These are phyloP conservation scores for Trichophyton benhamiae DNA, from an alignment of 2,329 filamentous ascomycete genomes.

Conservation along the genomic window DNA sequence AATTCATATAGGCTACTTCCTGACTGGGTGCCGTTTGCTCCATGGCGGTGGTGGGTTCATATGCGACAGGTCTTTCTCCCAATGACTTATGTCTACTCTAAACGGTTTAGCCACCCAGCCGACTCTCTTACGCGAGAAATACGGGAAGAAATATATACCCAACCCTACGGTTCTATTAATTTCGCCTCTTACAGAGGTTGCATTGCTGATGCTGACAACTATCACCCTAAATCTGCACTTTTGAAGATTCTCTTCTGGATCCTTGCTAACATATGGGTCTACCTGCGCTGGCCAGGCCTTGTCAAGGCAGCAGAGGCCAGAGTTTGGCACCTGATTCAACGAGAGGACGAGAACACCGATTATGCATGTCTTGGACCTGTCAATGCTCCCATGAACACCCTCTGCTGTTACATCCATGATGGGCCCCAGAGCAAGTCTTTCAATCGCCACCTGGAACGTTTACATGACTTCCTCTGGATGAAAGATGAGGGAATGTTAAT, in stretches of 20 bases:
- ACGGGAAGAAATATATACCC: slow-evolving; percentile 67
- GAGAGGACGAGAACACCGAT: slow-evolving; percentile 88
- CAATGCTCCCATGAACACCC: slow-evolving; percentile 78
- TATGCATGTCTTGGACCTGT: slow-evolving; percentile 79
- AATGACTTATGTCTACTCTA: slow-evolving; percentile 84
- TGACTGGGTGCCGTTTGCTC: slow-evolving; percentile 78
- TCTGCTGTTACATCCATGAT: slow-evolving; percentile 73
- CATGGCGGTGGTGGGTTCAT: slow-evolving; percentile 96
- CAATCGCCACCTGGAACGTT: slow-evolving; percentile 62
- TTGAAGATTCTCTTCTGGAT: slow-evolving; percentile 68
- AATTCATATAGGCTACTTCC: slow-evolving; percentile 50
- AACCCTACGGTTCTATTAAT: slow-evolving; percentile 64
- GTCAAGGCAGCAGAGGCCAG: slow-evolving; percentile 64
- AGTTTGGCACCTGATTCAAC: slow-evolving; percentile 69
- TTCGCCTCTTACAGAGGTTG: slow-evolving; percentile 70
- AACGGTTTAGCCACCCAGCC: slow-evolving; percentile 62
- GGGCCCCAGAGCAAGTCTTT: slow-evolving; percentile 63
- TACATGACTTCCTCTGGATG: slow-evolving; percentile 83
- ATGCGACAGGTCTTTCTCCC: slow-evolving; percentile 93
- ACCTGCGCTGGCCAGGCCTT: slow-evolving; percentile 54
- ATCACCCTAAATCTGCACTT: slow-evolving; percentile 80
- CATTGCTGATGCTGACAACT: slow-evolving; percentile 71
- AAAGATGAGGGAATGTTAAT: slow-evolving; percentile 85
- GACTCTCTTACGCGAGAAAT: slow-evolving; percentile 62
- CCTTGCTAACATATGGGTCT: slow-evolving; percentile 69